phyloP scores from a whole-genome alignment of 306 rosid genomes.

The Malus fusca region DNA sequence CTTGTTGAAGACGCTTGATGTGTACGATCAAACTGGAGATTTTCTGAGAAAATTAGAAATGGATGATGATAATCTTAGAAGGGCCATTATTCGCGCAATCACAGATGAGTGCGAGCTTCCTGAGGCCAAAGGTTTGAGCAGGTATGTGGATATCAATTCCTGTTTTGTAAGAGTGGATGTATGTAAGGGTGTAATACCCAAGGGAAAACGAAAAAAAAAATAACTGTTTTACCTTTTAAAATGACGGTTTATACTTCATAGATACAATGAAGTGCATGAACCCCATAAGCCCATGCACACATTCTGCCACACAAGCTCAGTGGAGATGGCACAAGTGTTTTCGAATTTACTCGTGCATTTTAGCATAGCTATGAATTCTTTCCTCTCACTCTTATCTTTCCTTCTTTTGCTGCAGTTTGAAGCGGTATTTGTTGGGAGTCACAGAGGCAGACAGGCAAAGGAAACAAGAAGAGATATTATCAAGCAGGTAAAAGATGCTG shows the following conservation, averaged over 20 bases:
- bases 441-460: slow-evolving; percentile 83
- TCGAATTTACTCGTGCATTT: not conserved
- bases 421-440: slow-evolving; percentile 76
- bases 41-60: slow-evolving; percentile 65
- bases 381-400: not conserved
- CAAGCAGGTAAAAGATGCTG: slow-evolving; percentile 57
- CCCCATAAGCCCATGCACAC: not conserved
- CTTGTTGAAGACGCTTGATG: slow-evolving; percentile 83
- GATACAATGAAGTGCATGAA: not conserved
- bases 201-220: too few species aligned
- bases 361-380: not conserved
- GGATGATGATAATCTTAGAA: slow-evolving; percentile 70
- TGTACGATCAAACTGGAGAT: slow-evolving; percentile 75
- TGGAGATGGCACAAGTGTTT: slow-evolving; percentile 1
- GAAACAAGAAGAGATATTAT: slow-evolving; percentile 84
- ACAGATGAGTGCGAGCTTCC: slow-evolving; percentile 99
- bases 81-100: slow-evolving; percentile 90
- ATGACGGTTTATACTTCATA: not conserved
- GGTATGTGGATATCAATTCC: slow-evolving; percentile 36
- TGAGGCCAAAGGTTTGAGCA: slow-evolving; percentile 96
- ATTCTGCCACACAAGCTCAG: not conserved
- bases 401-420: slow-evolving; percentile 34
- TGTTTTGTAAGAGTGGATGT: not conserved
- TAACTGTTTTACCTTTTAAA: not conserved
- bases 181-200: too few species aligned